phyloP scores from a whole-genome alignment of 208 protist genomes.

The Polymyxa betae region DNA sequence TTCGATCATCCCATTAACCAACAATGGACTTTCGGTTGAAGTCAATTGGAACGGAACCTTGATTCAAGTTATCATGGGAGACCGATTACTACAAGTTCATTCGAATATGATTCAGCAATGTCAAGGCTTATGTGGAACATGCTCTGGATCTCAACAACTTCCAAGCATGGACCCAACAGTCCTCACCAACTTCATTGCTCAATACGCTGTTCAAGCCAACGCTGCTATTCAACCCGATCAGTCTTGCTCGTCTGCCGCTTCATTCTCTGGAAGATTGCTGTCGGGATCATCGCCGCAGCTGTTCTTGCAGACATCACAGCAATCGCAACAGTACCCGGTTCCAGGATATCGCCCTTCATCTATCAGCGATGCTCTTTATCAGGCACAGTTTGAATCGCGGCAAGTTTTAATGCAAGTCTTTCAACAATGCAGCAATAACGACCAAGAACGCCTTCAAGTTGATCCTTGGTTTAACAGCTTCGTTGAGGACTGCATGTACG shows the following conservation, averaged over 20 bases:
- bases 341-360: neutral
- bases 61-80: neutral
- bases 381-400: neutral
- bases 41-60: neutral
- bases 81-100: neutral
- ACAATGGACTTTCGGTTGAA: neutral
- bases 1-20: neutral
- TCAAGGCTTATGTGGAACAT: neutral
- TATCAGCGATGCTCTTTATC: neutral
- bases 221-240: neutral
- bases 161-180: neutral
- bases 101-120: neutral
- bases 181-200: neutral
- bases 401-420: neutral
- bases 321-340: neutral
- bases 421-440: neutral
- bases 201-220: neutral
- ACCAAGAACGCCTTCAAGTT: neutral
- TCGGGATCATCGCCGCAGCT: no score
- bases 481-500: constrained; percentile 23
- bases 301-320: neutral
- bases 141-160: neutral
- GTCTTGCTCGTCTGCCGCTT: no score
- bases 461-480: neutral
- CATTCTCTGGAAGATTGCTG: no score